Base-by-base conservation (phyloP, 345 rosid genomes). In the Xanthoceras sorbifolium region DNA sequence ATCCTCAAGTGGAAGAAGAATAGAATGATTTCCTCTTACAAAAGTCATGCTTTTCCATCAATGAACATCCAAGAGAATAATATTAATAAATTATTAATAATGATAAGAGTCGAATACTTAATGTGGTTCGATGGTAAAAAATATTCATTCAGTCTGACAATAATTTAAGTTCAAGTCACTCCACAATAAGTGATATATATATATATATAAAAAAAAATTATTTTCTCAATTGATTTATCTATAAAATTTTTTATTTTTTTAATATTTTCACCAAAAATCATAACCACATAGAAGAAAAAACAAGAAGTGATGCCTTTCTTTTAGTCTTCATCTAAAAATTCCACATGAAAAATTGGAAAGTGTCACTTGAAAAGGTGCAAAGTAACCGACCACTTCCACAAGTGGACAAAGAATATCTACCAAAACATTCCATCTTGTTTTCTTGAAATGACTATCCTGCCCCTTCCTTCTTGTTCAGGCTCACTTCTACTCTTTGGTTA, bases 391-490 rank as follows among this genome's bases (percentile, higher is more conserved):
- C 88, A 78, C 25, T 76, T n/a, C 61, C 8, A 74, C 52, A 55
- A 75, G 76, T 84, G 82, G 89, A 85, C 86, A 88, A 82, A 84
- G 78, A 44, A 82, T 70, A 60, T 76, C 44, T 71, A 38, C 86
- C 79, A 42, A 77, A 25, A 17, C 59, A 63, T 31, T 54, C 22
- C 57, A 68, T 61, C 28, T 20, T 50, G 2, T 20, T 26, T 20
- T 11, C 4, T 23, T 23, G n/a, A 12, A 69, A 71, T 84, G 73
- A 78, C 83, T 20, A 60, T 54, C 25, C 5, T 76, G 64, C 75
- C 83, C 52, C 44, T 60, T 14, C 42, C 44, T n/a, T n/a, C 50
- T 9, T 57, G n/a, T 57, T 17, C 55, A 50, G 17, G 5, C 17
- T 18, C 22, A 50, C 7, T 17, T n/a, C n/a, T n/a, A 4, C 17